phyloP scores from a whole-genome alignment of 495 filamentous ascomycete genomes.

The Thermochaetoides thermophila region DNA sequence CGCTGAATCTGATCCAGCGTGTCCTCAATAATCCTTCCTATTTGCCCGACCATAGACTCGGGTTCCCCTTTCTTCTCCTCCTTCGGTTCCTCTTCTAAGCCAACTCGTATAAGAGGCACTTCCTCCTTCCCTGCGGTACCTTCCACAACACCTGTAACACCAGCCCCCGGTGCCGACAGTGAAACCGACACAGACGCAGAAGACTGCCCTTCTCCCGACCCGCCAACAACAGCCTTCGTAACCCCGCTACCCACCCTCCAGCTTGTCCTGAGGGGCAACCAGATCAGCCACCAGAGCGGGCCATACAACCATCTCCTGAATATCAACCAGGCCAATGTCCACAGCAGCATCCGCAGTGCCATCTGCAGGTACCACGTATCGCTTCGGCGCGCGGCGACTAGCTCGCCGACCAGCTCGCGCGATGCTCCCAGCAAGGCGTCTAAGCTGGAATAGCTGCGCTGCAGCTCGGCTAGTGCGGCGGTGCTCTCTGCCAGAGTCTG shows the following conservation, averaged over 20 bases:
- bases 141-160: slow-evolving; percentile 19
- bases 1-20: slow-evolving; percentile 7
- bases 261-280: slow-evolving; percentile 48
- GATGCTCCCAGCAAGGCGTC: slow-evolving; percentile 61
- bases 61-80: slow-evolving; percentile 8
- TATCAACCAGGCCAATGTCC: slow-evolving; percentile 70
- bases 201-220: no score
- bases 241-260: slow-evolving; percentile 1
- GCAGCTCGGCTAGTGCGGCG: slow-evolving; percentile 62
- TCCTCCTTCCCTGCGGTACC: slow-evolving; percentile 35
- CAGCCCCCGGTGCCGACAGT: slow-evolving; percentile 9
- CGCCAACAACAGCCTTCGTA: no score
- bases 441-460: slow-evolving; percentile 62
- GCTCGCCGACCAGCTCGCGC: slow-evolving; percentile 56
- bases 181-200: no score
- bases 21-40: slow-evolving; percentile 38
- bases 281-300: slow-evolving; percentile 77
- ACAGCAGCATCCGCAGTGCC: slow-evolving; percentile 63
- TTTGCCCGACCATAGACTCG: slow-evolving; percentile 30
- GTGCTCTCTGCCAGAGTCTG: slow-evolving; percentile 73
- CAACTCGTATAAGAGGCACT: slow-evolving; percentile 28
- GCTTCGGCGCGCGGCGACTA: slow-evolving; percentile 77
- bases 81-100: slow-evolving; percentile 6
- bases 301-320: slow-evolving; percentile 76
- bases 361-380: slow-evolving; percentile 95